phyloP scores from a whole-genome alignment of 1,284 basidiomycete genomes.

The Ganoderma leucocontextum region DNA sequence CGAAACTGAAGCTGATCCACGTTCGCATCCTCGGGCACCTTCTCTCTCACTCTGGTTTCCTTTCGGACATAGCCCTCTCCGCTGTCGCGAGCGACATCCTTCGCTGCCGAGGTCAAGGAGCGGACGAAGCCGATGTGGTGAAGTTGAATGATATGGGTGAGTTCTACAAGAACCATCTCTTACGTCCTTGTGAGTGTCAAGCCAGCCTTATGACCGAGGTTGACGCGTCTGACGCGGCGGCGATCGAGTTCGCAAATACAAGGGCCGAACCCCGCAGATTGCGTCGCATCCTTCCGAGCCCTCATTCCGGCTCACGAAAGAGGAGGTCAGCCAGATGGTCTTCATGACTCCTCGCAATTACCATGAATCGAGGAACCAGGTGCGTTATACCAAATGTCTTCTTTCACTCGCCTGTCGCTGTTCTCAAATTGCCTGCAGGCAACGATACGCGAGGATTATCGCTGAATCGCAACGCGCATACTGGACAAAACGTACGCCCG shows the following conservation, averaged over 20 bases:
- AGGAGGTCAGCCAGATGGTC: background rate
- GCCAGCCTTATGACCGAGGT: background rate
- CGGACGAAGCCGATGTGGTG: background rate
- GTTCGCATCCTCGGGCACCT: background rate
- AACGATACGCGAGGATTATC: background rate
- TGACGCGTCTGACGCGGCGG: background rate
- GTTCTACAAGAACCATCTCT: background rate
- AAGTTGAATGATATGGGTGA: background rate
- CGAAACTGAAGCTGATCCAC: background rate
- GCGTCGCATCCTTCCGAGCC: background rate
- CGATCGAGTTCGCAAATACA: background rate
- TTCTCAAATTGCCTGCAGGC: background rate
- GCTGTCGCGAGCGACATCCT: background rate
- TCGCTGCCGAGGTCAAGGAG: background rate
- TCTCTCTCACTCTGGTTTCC: background rate
- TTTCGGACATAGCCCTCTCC: background rate
- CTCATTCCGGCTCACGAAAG: background rate
- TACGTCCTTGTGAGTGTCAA: background rate
- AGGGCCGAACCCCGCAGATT: background rate
- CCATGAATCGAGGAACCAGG: background rate
- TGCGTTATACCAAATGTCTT: background rate
- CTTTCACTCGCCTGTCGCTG: background rate
- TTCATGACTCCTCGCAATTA: background rate
- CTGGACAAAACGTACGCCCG: background rate
- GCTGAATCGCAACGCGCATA: background rate